A percentile compares a stretch with the other conserved stretches of the same genome.
Evolutionary conservation across 2,329 filamentous ascomycete genomes (phyloP).

Genomic region (Albophoma yamanashiensis): DNA sequence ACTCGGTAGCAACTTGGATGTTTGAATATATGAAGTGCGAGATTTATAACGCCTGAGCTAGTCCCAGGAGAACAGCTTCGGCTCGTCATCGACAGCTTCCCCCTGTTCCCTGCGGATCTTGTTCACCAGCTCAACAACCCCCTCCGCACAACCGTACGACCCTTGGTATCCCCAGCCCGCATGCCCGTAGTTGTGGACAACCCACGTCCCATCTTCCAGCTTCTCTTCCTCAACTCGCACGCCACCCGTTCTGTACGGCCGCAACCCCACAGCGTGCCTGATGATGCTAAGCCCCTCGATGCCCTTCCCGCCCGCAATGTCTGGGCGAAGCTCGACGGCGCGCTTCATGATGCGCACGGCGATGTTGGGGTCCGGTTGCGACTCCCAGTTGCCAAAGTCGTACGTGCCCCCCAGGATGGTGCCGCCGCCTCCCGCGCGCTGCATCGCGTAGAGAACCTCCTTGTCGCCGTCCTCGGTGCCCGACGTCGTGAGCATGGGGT

Average conservation of each 20-base stretch:
- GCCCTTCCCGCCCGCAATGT: conserved; percentile 53
- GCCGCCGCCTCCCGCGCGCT: conserved; percentile 66
- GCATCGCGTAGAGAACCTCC: conserved; percentile 75
- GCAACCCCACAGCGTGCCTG: conserved; percentile 70
- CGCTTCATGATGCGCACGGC: conserved; percentile 77
- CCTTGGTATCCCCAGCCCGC: conserved; percentile 67
- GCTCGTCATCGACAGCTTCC: conserved; percentile 14
- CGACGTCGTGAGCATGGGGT: conserved; percentile 57
- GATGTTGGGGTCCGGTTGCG: conserved; percentile 67
- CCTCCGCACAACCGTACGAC: conserved; percentile 60
- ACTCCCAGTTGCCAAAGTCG: conserved; percentile 70
- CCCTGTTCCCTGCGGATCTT: conserved; percentile 35
- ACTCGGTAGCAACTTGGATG: background rate
- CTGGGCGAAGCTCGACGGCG: conserved; percentile 53
- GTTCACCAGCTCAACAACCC: conserved; percentile 55
- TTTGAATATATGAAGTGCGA: background rate
- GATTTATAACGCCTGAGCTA: background rate
- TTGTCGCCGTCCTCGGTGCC: conserved; percentile 63
- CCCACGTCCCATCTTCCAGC: conserved; percentile 41
- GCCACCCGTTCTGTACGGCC: conserved; percentile 64
- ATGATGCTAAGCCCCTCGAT: conserved; percentile 66
- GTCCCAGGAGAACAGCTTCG: conserved; percentile 18
- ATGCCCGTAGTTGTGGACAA: conserved; percentile 78
- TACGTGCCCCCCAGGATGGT: conserved; percentile 82
- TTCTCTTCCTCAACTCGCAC: conserved; percentile 57